phyloP scores from a whole-genome alignment of 2,329 filamentous ascomycete genomes.

The Trichoderma semiorbis region DNA sequence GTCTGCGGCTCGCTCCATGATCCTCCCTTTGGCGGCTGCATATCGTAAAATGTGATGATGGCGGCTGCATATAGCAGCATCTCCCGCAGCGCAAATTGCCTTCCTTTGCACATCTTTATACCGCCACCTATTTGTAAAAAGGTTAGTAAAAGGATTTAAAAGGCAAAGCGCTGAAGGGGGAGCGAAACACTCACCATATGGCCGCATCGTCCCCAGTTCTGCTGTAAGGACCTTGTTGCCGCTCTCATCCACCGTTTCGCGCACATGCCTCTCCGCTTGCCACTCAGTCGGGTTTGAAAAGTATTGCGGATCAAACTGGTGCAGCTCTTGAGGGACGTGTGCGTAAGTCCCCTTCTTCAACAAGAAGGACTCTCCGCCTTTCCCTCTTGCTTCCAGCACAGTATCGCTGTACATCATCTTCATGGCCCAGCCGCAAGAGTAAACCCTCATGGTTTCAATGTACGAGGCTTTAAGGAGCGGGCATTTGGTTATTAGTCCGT shows the following conservation, averaged over 20 bases:
- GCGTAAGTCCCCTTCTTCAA: slow-evolving; percentile 36
- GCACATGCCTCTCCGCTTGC: slow-evolving; percentile 34
- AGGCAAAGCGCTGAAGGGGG: neutral
- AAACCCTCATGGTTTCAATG: slow-evolving; percentile 39
- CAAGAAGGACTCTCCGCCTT: slow-evolving; percentile 24
- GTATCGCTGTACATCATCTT: slow-evolving; percentile 33
- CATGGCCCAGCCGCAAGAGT: slow-evolving; percentile 34
- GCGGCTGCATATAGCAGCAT: slow-evolving; percentile 34
- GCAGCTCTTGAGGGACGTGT: slow-evolving; percentile 33
- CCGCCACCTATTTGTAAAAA: slow-evolving; percentile 28
- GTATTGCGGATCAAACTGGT: slow-evolving; percentile 33
- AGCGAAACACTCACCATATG: slow-evolving; percentile 31
- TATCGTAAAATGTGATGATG: slow-evolving; percentile 37
- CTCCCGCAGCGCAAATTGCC: slow-evolving; percentile 32
- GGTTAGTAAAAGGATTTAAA: neutral
- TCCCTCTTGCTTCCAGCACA: slow-evolving; percentile 27
- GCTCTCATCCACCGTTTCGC: slow-evolving; percentile 25
- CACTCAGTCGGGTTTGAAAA: slow-evolving; percentile 36
- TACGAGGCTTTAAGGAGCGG: slow-evolving; percentile 39
- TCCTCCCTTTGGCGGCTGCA: slow-evolving; percentile 29
- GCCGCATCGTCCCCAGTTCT: slow-evolving; percentile 29
- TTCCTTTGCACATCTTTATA: slow-evolving; percentile 33
- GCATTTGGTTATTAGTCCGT: slow-evolving; percentile 35
- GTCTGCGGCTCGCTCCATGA: slow-evolving; percentile 28
- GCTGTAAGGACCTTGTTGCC: slow-evolving; percentile 24